Evolutionary conservation across 306 rosid genomes (phyloP).

Genomic region (peach (Prunus persica)): Prunus_persica_NCBIv2 NC_034015.1:20286001-20286500

Average conservation of each 20-base stretch:
- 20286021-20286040: too few species aligned
- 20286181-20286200: neutral
- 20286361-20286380: too few species aligned
- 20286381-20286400: too few species aligned
- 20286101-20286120: neutral
- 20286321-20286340: too few species aligned
- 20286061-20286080: too few species aligned
- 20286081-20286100: neutral
- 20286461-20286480: conserved; percentile 9
- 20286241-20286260: too few species aligned
- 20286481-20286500: neutral
- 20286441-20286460: neutral
- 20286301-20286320: too few species aligned
- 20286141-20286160: neutral
- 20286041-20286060: too few species aligned
- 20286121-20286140: neutral
- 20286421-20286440: neutral
- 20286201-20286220: neutral
- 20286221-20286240: neutral
- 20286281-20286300: too few species aligned
- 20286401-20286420: neutral
- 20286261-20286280: too few species aligned
- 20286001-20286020: neutral
- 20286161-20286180: neutral
- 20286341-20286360: too few species aligned